Evolutionary conservation across 2,329 filamentous ascomycete species (phyloP).

Genomic region (Scedosporium boydii): DNA sequence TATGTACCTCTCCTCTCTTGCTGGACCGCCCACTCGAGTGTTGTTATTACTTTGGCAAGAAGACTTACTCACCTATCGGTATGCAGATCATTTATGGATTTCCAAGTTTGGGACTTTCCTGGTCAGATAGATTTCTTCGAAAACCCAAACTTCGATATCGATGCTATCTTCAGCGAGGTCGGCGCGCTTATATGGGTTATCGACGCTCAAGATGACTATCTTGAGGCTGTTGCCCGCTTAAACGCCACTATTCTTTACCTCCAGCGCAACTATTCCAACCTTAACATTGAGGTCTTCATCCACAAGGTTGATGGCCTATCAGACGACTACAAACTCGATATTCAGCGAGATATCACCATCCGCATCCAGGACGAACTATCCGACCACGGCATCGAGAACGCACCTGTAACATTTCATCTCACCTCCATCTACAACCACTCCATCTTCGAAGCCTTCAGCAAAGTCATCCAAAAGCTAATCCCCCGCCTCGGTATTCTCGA

Average conservation of each 20-base stretch:
- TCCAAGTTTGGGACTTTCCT: slow-evolving; percentile 96
- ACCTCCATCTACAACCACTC: slow-evolving; percentile 98
- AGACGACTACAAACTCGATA: slow-evolving; percentile 93
- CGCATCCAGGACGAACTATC: slow-evolving; percentile 93
- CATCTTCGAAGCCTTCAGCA: slow-evolving; percentile 96
- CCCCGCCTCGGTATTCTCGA: slow-evolving; percentile 89
- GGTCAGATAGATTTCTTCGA: slow-evolving; percentile 86
- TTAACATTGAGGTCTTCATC: slow-evolving; percentile 97
- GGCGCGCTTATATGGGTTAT: slow-evolving; percentile 98
- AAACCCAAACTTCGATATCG: slow-evolving; percentile 80
- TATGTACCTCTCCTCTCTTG: slow-evolving; percentile 34
- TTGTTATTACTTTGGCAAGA: slow-evolving; percentile 2
- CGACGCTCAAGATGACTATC: slow-evolving; percentile 95
- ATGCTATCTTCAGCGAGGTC: slow-evolving; percentile 87
- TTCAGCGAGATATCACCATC: slow-evolving; percentile 92
- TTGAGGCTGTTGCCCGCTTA: slow-evolving; percentile 78
- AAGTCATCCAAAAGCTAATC: slow-evolving; percentile 96
- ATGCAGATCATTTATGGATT: slow-evolving; percentile 91
- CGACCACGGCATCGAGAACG: slow-evolving; percentile 87
- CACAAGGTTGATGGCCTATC: slow-evolving; percentile 98
- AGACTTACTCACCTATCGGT: slow-evolving; percentile 12
- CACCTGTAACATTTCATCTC: slow-evolving; percentile 87
- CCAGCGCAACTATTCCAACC: slow-evolving; percentile 79
- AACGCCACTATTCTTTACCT: slow-evolving; percentile 85
- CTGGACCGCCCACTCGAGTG: not conserved